phyloP scores from a whole-genome alignment of 306 rosid species.

The Lagenaria siceraria region DNA sequence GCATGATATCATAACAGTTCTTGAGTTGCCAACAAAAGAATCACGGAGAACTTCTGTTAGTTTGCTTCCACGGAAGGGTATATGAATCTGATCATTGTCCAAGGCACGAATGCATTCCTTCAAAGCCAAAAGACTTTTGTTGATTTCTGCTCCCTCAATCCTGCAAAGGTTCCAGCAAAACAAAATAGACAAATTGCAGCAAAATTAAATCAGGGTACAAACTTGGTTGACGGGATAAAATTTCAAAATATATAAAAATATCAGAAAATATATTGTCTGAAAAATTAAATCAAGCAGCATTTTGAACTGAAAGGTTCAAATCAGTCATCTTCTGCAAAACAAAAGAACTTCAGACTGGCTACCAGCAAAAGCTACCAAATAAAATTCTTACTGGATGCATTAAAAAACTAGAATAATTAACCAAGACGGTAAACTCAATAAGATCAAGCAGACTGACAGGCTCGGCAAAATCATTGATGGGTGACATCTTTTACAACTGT shows the following conservation, averaged over 20 bases:
- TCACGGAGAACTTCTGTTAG: conserved; percentile 99
- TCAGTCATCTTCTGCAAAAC: neutral
- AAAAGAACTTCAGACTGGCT: neutral
- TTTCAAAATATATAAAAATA: neutral
- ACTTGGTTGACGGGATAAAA: neutral
- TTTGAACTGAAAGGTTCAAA: neutral
- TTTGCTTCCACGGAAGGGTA: conserved; percentile 97
- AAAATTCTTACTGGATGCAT: neutral
- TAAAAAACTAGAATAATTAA: neutral
- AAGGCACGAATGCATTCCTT: conserved; percentile 97
- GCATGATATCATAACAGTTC: conserved; percentile 95
- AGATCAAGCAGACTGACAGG: neutral
- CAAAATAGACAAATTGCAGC: neutral
- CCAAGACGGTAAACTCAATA: neutral
- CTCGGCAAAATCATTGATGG: neutral
- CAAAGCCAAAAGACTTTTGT: conserved; percentile 92
- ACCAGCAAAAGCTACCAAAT: neutral
- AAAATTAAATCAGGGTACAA: neutral
- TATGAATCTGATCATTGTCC: conserved; percentile 97
- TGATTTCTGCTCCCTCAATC: conserved; percentile 97
- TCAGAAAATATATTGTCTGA: neutral
- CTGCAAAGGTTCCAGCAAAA: conserved; percentile 26
- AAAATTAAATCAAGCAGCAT: neutral
- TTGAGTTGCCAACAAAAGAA: conserved; percentile 94
- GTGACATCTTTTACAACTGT: neutral